Evolutionary conservation across 2,329 filamentous ascomycete genomes (phyloP).

Genomic region (Pseudogymnoascus sp.): DNA sequence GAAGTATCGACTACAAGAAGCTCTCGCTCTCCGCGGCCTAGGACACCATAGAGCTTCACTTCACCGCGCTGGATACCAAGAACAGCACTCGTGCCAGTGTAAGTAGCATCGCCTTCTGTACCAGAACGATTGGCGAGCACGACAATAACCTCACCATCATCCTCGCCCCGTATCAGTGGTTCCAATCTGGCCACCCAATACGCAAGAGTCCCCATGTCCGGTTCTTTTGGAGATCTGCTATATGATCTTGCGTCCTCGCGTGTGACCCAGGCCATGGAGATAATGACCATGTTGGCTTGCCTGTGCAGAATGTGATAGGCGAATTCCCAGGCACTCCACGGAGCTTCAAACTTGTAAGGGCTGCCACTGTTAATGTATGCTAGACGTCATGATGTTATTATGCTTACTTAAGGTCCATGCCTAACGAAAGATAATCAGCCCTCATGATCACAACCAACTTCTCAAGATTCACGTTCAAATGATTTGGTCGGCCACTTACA

Average conservation of each 20-base stretch:
- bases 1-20: slow-evolving; percentile 56
- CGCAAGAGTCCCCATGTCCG: slow-evolving; percentile 59
- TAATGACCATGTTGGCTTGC: slow-evolving; percentile 54
- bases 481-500: slow-evolving; percentile 27
- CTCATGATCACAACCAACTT: not conserved
- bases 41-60: slow-evolving; percentile 55
- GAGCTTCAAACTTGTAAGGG: slow-evolving; percentile 38
- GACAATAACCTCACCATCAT: slow-evolving; percentile 49
- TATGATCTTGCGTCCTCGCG: slow-evolving; percentile 38
- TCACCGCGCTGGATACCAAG: slow-evolving; percentile 54
- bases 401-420: slow-evolving; percentile 46
- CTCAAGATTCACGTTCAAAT: not conserved
- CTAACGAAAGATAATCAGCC: not conserved
- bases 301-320: slow-evolving; percentile 41
- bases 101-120: slow-evolving; percentile 51
- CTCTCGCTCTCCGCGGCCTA: slow-evolving; percentile 57
- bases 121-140: slow-evolving; percentile 62
- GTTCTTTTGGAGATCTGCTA: slow-evolving; percentile 42
- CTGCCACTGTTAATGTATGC: slow-evolving; percentile 29
- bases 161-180: slow-evolving; percentile 45
- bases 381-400: not conserved
- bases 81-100: slow-evolving; percentile 63
- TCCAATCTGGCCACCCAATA: slow-evolving; percentile 66
- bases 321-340: slow-evolving; percentile 38
- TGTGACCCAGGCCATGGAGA: slow-evolving; percentile 61